Percentiles rank a stretch among this genome's conserved stretches.
Evolutionary conservation across 805 yeast genomes (phyloP).

Genomic region (Candida gorgasii): DNA sequence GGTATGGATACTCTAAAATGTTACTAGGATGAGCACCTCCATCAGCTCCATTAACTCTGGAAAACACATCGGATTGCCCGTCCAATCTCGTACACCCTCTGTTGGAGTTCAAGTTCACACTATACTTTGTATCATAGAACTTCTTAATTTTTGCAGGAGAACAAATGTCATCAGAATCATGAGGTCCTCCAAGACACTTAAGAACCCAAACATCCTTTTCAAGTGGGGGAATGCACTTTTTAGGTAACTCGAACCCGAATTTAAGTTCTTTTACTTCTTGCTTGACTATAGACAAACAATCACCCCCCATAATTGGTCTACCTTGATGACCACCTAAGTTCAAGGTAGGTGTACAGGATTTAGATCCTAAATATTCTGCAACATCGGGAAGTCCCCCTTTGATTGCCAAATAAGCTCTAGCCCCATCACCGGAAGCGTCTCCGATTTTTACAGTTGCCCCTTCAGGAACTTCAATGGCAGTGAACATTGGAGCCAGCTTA

Average conservation of each 20-base stretch:
- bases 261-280: conserved; percentile 41
- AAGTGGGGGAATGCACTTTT: conserved; percentile 46
- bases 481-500: conserved; percentile 67
- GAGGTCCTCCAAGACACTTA: conserved; percentile 98
- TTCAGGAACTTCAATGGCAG: conserved; percentile 73
- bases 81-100: conserved; percentile 92
- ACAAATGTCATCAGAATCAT: conserved; percentile 66
- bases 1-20: conserved; percentile 95
- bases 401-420: conserved; percentile 85
- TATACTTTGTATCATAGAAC: conserved; percentile 65
- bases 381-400: conserved; percentile 93
- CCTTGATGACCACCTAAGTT: conserved; percentile 34
- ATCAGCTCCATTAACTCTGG: conserved; percentile 92
- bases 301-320: conserved; percentile 86
- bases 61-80: conserved; percentile 98
- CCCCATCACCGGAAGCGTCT: conserved; percentile 50
- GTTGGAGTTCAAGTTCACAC: conserved; percentile 91
- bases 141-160: conserved; percentile 68
- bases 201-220: conserved; percentile 66
- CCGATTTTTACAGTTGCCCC: conserved; percentile 42
- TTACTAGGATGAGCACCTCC: conserved; percentile 98
- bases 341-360: conserved; percentile 74
- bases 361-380: conserved; percentile 59
- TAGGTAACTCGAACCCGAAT: conserved; percentile 64
- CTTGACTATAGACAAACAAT: conserved; percentile 80